Percentiles rank a stretch among this genome's conserved stretches.
These are phyloP conservation scores for Ustilago bromivora DNA, from an alignment of 1,284 basidiomycete species.

Conservation along the genomic window DNA sequence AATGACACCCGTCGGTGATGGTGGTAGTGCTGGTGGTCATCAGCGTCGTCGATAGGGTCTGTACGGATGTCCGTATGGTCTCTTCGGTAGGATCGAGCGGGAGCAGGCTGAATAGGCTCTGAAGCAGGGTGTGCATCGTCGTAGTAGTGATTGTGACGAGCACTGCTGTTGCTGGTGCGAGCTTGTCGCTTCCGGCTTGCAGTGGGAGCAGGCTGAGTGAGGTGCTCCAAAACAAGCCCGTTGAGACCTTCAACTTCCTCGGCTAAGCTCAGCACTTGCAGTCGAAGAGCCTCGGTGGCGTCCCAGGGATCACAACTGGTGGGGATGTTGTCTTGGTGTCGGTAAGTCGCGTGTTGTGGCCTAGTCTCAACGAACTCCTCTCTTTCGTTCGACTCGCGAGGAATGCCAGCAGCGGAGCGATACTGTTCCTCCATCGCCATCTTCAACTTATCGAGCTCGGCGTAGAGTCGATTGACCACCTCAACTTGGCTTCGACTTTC, in stretches of 20 bases:
- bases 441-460: slow-evolving; percentile 42
- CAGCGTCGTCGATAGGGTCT: slow-evolving; percentile 23
- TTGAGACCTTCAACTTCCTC: slow-evolving; percentile 48
- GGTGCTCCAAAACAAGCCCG: slow-evolving; percentile 39
- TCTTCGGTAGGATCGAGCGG: not conserved
- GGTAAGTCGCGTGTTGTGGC: slow-evolving; percentile 21
- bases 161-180: slow-evolving; percentile 7
- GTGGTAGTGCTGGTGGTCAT: slow-evolving; percentile 21
- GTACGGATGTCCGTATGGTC: slow-evolving; percentile 25
- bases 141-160: slow-evolving; percentile 11
- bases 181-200: slow-evolving; percentile 10
- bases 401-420: slow-evolving; percentile 18
- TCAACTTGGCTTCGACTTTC: slow-evolving; percentile 34
- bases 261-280: slow-evolving; percentile 43
- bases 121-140: slow-evolving; percentile 38
- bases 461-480: slow-evolving; percentile 44
- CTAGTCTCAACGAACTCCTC: not conserved
- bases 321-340: slow-evolving; percentile 30
- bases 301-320: slow-evolving; percentile 45
- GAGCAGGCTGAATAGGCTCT: slow-evolving; percentile 24
- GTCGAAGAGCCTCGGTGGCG: slow-evolving; percentile 42
- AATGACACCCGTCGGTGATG: slow-evolving; percentile 29
- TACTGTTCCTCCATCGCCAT: slow-evolving; percentile 49
- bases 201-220: slow-evolving; percentile 6
- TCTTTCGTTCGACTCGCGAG: not conserved